Conservation (phyloP, 306 rosid species). For the Dryas alaskensis region DNA sequence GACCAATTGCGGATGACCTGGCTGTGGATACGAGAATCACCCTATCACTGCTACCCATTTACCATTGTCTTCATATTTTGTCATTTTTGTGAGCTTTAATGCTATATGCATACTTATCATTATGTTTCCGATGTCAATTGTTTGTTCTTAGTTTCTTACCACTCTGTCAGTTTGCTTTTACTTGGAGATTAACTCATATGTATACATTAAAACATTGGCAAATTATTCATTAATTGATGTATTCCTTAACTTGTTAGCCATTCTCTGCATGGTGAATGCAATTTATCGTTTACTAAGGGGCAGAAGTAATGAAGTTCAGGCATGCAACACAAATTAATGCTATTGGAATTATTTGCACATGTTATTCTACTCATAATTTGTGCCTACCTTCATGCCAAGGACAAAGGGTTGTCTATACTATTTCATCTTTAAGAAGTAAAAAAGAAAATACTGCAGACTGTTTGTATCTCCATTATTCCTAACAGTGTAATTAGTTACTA, state of each 20-base stretch:
- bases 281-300: not conserved
- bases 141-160: not conserved
- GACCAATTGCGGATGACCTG: too few species aligned
- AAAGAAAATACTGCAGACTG: not conserved
- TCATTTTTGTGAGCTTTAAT: not conserved
- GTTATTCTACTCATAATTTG: too few species aligned
- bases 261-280: not conserved
- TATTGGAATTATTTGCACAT: not conserved
- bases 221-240: too few species aligned
- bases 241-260: not conserved
- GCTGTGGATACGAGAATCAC: too few species aligned
- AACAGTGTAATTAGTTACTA: not conserved
- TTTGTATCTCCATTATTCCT: not conserved
- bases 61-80: not conserved
- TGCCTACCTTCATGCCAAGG: not conserved
- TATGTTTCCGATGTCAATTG: not conserved
- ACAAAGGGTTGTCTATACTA: not conserved
- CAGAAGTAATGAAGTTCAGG: too few species aligned
- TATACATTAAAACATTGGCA: too few species aligned
- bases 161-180: not conserved
- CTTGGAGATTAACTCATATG: too few species aligned
- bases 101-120: not conserved
- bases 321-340: too few species aligned
- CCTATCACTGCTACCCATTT: not conserved
- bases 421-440: not conserved